phyloP scores from a whole-genome alignment of 345 rosid genomes.

The Pugionium dolabratum region DNA sequence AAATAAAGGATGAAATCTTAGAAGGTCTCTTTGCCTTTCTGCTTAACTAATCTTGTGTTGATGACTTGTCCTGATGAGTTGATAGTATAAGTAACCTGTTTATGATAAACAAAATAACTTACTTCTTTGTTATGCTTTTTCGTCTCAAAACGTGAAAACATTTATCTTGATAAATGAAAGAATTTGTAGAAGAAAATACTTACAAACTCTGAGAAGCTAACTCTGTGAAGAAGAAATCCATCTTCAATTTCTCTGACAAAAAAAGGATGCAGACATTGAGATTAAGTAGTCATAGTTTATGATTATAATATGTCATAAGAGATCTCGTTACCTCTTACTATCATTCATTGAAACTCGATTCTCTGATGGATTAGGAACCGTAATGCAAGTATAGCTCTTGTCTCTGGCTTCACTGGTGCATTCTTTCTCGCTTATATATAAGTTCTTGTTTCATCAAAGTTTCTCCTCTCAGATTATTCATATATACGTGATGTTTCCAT shows the following conservation, averaged over 20 bases:
- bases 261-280: neutral
- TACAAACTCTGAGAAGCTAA: slow-evolving; percentile 61
- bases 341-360: slow-evolving; percentile 21
- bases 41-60: slow-evolving; percentile 45
- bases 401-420: slow-evolving; percentile 40
- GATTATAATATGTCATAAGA: neutral
- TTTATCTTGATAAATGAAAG: neutral
- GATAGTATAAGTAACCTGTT: slow-evolving; percentile 65
- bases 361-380: slow-evolving; percentile 35
- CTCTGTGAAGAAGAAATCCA: slow-evolving; percentile 81
- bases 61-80: slow-evolving; percentile 51
- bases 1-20: slow-evolving; percentile 27
- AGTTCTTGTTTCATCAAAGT: slow-evolving; percentile 51
- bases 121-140: slow-evolving; percentile 8
- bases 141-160: neutral
- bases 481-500: slow-evolving; percentile 8
- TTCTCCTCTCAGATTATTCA: slow-evolving; percentile 23
- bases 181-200: slow-evolving; percentile 28
- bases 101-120: neutral
- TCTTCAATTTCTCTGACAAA: slow-evolving; percentile 51
- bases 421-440: slow-evolving; percentile 57
- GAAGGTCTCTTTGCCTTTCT: slow-evolving; percentile 51
- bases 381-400: slow-evolving; percentile 51
- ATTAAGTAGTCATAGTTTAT: slow-evolving; percentile 3
- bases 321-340: slow-evolving; percentile 34